Evolutionary conservation across 2,329 filamentous ascomycete species (phyloP).

Genomic region (Lasiodiplodia citricola): DNA sequence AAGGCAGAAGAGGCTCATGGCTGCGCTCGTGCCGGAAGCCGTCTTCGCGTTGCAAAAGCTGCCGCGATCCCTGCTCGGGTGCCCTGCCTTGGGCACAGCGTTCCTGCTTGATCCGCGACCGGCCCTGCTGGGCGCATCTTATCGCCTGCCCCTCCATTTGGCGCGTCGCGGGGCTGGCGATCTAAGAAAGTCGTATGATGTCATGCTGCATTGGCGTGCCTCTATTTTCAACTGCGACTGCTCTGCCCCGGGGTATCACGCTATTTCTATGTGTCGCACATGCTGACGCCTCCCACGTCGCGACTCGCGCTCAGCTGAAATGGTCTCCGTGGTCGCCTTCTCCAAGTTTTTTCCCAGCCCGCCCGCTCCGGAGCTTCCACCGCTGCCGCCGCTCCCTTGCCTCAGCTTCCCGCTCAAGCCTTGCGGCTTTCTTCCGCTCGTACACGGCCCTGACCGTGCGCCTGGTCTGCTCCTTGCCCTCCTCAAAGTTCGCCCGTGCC

Average conservation of each 20-base stretch:
- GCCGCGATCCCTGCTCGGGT: slow-evolving; percentile 2
- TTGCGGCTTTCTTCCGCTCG: slow-evolving; percentile 79
- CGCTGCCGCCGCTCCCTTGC: slow-evolving; percentile 45
- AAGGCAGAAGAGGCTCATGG: not conserved
- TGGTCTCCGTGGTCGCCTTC: slow-evolving; percentile 65
- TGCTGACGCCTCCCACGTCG: slow-evolving; percentile 16
- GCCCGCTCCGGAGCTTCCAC: slow-evolving; percentile 51
- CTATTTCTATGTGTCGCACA: slow-evolving; percentile 14
- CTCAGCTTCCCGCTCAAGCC: slow-evolving; percentile 59
- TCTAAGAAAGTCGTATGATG: slow-evolving; percentile 8
- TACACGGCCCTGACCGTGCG: slow-evolving; percentile 86
- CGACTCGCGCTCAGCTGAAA: slow-evolving; percentile 58
- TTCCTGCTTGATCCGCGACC: slow-evolving; percentile 21
- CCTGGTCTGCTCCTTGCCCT: slow-evolving; percentile 79
- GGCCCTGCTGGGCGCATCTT: slow-evolving; percentile 17
- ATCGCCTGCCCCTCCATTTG: slow-evolving; percentile 11
- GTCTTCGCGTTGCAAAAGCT: slow-evolving; percentile 2
- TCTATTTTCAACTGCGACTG: slow-evolving; percentile 20
- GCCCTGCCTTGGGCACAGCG: slow-evolving; percentile 2
- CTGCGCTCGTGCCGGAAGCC: slow-evolving; percentile 6
- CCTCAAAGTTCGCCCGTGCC: slow-evolving; percentile 83
- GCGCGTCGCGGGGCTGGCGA: slow-evolving; percentile 21
- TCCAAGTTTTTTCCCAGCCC: slow-evolving; percentile 60
- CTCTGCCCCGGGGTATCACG: slow-evolving; percentile 16
- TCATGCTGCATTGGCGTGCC: slow-evolving; percentile 19